Conservation (phyloP, 768 basidiomycete species). For the Paxillus involutus region DNA sequence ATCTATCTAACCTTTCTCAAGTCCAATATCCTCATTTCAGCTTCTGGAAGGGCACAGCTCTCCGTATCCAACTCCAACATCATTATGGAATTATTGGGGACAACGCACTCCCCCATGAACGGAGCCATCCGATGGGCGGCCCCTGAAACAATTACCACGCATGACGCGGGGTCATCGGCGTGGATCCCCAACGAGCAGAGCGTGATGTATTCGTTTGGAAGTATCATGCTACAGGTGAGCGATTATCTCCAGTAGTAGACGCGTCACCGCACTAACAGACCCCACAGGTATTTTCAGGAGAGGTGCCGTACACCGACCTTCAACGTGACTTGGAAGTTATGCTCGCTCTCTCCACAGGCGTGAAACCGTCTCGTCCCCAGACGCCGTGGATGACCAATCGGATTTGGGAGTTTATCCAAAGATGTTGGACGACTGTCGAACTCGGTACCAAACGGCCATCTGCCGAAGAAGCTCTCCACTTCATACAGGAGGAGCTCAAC, state of each 20-base stretch:
- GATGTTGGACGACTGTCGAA: neutral
- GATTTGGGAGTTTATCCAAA: conserved; percentile 8
- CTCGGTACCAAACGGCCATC: neutral
- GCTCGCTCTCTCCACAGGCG: conserved; percentile 2
- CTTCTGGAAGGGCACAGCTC: conserved; percentile 34
- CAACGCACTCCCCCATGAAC: conserved; percentile 15
- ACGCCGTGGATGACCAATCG: neutral
- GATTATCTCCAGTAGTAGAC: conserved; percentile 5
- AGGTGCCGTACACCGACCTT: conserved; percentile 11
- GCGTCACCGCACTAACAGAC: neutral
- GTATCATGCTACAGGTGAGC: conserved; percentile 28
- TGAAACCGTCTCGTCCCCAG: conserved; percentile 1
- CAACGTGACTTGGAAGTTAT: conserved; percentile 10
- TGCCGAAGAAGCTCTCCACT: neutral
- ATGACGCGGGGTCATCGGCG: conserved; percentile 7
- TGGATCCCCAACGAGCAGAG: neutral
- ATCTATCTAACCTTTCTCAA: conserved; percentile 7
- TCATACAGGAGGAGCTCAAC: neutral
- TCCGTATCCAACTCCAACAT: conserved; percentile 42
- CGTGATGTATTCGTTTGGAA: conserved; percentile 15
- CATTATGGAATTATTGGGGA: conserved; percentile 5
- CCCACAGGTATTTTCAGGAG: conserved; percentile 6
- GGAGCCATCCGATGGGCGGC: conserved; percentile 45
- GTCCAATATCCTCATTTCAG: conserved; percentile 44
- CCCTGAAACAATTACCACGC: conserved; percentile 33